Base-by-base conservation (phyloP, 306 rosid genomes). In the Vachellia collinsii region DNA sequence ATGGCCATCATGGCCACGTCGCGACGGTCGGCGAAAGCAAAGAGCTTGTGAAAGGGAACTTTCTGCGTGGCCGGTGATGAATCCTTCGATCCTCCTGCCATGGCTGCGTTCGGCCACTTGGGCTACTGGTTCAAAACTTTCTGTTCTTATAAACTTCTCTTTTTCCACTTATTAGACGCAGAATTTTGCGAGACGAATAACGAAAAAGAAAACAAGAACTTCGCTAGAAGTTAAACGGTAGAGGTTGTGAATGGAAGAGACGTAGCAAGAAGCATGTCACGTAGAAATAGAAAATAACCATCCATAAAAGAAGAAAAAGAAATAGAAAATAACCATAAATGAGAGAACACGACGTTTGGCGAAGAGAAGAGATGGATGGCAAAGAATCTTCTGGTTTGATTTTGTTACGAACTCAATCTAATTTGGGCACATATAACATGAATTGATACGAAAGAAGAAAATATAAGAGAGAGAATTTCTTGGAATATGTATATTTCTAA, bases 21-120 rank as follows among this genome's bases (percentile, higher is more conserved):
- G 1, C 78, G 38, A 2, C 68, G 74, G 54, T 95, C 96, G 0
- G 97, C 98, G 3, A 95, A 93, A 36, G 76, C n/a, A 80, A 95
- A 95, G 3, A 95, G 90, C 88, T 75, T 91, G 61, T 61, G 77
- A 56, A 95, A 88, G 0, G 94, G 74, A 50, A 95, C 90, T 63
- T 75, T 86, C 17, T 90, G 88, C 8, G 75, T 76, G 1, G 3
- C 36, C 39, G 56, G 11, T 19, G 56, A 22, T 41, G 42, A 64
- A 1, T 16, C 59, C 17, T 2, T 34, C 16, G 34, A 20, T 44
- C 14, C 19, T 66, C 50, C 38, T 13, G 43, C 29, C 76, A 72
- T 72, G 44, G 13, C 59, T 61, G 38, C 66, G 34, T 12, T 2
- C 11, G 10, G 20, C 69, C 38, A 61, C 65, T 22, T 29, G 4